These are phyloP conservation scores for Tuber borchii DNA, from an alignment of 495 filamentous ascomycete genomes.

Conservation along the genomic window DNA sequence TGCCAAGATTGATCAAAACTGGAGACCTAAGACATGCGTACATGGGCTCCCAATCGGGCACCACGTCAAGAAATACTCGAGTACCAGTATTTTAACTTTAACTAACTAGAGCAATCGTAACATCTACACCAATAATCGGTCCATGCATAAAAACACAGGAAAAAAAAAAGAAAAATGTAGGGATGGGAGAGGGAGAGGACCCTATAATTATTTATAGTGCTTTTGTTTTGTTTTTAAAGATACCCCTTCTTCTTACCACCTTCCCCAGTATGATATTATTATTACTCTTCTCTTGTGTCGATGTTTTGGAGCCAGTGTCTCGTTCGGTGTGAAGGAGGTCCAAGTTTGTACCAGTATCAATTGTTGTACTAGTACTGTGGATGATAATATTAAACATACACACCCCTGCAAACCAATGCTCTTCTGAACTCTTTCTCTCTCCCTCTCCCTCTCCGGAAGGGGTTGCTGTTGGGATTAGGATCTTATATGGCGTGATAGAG, in stretches of 20 bases:
- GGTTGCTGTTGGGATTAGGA: background rate
- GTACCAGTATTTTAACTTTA: background rate
- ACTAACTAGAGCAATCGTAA: background rate
- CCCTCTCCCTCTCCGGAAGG: background rate
- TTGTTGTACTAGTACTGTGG: no score
- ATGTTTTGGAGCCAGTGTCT: no score
- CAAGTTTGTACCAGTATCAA: background rate
- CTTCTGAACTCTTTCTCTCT: background rate
- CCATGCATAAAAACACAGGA: background rate
- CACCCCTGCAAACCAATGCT: background rate
- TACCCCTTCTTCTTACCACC: background rate
- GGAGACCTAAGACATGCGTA: background rate
- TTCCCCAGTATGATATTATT: background rate
- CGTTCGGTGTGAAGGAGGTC: background rate
- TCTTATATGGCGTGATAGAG: background rate
- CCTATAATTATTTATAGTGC: no score
- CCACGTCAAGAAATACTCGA: background rate
- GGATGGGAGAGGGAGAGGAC: background rate
- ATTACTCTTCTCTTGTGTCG: background rate
- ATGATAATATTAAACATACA: background rate
- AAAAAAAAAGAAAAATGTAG: background rate
- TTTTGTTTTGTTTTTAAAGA: background rate
- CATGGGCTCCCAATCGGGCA: background rate
- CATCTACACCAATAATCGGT: background rate
- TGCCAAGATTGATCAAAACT: background rate